Evolutionary conservation across 2,329 filamentous ascomycete genomes (phyloP).

Genomic region (Tricladium varicosporioides): DNA sequence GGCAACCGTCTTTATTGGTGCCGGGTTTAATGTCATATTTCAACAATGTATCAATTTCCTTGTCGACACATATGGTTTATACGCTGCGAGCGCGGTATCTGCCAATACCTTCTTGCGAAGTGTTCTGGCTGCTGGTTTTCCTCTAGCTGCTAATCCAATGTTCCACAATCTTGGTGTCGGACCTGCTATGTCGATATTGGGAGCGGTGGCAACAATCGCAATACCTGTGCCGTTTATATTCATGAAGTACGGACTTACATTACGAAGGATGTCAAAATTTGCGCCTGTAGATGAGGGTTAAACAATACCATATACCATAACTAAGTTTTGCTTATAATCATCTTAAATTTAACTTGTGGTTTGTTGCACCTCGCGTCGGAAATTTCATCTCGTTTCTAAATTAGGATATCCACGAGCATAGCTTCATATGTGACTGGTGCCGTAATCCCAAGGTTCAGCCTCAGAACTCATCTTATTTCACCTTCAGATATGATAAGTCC

Average conservation of each 20-base stretch:
- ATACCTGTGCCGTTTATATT: slow-evolving; percentile 60
- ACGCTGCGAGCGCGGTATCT: slow-evolving; percentile 45
- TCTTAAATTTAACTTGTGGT: too few relatives aligned
- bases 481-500: too few relatives aligned
- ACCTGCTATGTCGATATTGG: slow-evolving; percentile 63
- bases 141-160: slow-evolving; percentile 45
- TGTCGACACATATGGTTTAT: slow-evolving; percentile 45
- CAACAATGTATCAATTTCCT: slow-evolving; percentile 34
- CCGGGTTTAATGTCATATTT: slow-evolving; percentile 33
- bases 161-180: slow-evolving; percentile 64
- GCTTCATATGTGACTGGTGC: too few relatives aligned
- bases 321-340: too few relatives aligned
- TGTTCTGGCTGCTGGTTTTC: slow-evolving; percentile 44
- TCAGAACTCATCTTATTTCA: too few relatives aligned
- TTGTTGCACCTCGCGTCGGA: too few relatives aligned
- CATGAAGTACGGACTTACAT: slow-evolving; percentile 34
- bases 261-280: slow-evolving; percentile 45
- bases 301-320: not conserved
- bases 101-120: slow-evolving; percentile 45
- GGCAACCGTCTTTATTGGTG: slow-evolving; percentile 29
- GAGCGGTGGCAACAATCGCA: slow-evolving; percentile 50
- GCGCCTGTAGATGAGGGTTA: slow-evolving; percentile 31
- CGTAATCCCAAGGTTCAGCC: too few relatives aligned
- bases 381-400: too few relatives aligned
- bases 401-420: too few relatives aligned